These are phyloP conservation scores for Pezicula radicicola DNA, from an alignment of 2,329 filamentous ascomycete species.

Conservation along the genomic window DNA sequence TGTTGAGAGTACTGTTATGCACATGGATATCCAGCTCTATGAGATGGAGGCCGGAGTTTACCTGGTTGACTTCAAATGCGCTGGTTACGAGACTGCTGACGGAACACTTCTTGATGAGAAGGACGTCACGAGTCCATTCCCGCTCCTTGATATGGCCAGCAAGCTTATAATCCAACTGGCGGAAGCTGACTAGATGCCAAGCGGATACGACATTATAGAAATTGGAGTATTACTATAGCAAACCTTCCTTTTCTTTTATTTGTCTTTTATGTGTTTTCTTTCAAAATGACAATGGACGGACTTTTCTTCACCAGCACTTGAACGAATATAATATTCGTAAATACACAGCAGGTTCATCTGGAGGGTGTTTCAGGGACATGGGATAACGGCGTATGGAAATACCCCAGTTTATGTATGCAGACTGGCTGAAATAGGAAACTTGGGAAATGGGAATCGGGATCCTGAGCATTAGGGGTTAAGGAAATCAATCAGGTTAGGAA, in stretches of 20 bases:
- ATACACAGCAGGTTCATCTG: no score
- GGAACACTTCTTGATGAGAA: constrained; percentile 83
- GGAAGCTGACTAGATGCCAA: constrained; percentile 57
- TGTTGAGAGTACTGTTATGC: constrained; percentile 66
- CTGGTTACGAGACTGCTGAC: constrained; percentile 82
- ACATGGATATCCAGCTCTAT: constrained; percentile 95
- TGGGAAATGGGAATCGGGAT: not conserved
- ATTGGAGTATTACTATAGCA: not conserved
- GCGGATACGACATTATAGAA: no score
- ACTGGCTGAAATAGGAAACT: not conserved
- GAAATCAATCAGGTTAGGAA: no score
- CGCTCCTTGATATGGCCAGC: constrained; percentile 91
- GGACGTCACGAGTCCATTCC: constrained; percentile 91
- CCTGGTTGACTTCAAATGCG: constrained; percentile 97
- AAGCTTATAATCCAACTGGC: constrained; percentile 91
- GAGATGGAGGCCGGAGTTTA: constrained; percentile 90
- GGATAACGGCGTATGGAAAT: not conserved
- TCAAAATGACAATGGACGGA: no score
- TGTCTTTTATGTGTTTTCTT: no score
- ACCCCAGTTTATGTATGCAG: not conserved
- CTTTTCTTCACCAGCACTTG: no score
- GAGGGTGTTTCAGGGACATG: no score
- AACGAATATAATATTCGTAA: no score
- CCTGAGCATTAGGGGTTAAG: no score
- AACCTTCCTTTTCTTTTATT: not conserved